These are phyloP conservation scores for Talaromyces sp. DNA, from an alignment of 2,329 filamentous ascomycete genomes.

Conservation along the genomic window DNA sequence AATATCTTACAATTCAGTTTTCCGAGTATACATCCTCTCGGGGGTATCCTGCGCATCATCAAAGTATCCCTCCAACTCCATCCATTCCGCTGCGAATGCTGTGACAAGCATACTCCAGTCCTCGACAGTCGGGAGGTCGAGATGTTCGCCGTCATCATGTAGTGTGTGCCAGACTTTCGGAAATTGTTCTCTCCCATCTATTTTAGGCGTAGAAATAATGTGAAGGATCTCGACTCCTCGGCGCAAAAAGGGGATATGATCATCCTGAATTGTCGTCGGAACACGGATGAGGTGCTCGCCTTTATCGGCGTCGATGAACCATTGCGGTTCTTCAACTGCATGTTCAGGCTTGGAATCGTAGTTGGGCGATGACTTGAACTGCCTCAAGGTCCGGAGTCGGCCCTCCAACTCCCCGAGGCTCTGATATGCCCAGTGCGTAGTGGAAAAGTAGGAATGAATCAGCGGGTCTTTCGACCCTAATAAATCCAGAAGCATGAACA, in stretches of 20 bases:
- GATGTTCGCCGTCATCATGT: slow-evolving; percentile 75
- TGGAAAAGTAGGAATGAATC: slow-evolving; percentile 82
- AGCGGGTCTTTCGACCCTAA: slow-evolving; percentile 66
- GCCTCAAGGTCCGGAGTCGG: slow-evolving; percentile 64
- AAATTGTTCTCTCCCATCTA: slow-evolving; percentile 48
- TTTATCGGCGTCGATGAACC: slow-evolving; percentile 65
- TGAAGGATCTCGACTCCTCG: slow-evolving; percentile 86
- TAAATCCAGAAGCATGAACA: slow-evolving; percentile 90
- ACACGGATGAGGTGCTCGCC: slow-evolving; percentile 46
- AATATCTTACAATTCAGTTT: slow-evolving; percentile 42
- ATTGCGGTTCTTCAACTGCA: slow-evolving; percentile 44
- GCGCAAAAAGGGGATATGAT: slow-evolving; percentile 85
- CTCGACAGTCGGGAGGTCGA: slow-evolving; percentile 73
- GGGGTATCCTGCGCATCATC: slow-evolving; percentile 19
- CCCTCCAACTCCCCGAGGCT: slow-evolving; percentile 70
- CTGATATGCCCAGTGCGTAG: slow-evolving; percentile 90
- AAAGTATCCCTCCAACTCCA: slow-evolving; percentile 68
- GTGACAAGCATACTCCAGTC: slow-evolving; percentile 86
- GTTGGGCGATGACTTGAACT: slow-evolving; percentile 61
- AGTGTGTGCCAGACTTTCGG: slow-evolving; percentile 83
- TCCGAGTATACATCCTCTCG: slow-evolving; percentile 20
- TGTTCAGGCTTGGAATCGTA: slow-evolving; percentile 23
- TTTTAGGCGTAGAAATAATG: slow-evolving; percentile 68
- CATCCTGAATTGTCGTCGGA: slow-evolving; percentile 65
- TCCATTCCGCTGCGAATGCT: slow-evolving; percentile 86